Base-by-base conservation (phyloP, 2,329 filamentous ascomycete genomes). In the Pestalotiopsis sp. region DNA sequence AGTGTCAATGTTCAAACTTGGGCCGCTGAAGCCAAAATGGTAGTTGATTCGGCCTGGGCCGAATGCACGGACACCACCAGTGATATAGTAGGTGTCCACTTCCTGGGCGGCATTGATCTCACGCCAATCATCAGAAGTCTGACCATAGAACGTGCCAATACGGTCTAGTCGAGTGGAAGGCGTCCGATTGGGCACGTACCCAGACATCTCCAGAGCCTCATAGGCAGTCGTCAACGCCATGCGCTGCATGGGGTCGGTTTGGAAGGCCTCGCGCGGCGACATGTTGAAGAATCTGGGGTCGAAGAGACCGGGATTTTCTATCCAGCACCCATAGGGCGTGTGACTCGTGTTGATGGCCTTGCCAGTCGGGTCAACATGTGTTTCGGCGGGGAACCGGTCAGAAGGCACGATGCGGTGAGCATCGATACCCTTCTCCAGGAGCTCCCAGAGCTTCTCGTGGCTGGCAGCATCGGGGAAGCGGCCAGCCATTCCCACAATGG, bases 201-300 rank as follows among this genome's bases (percentile, higher is more conserved):
- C 93, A 40, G 91, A 90, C 89, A 93, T 93, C 78, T 96, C 93
- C 62, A 96, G 84, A 0, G 93, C 93, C 76, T 95, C 93, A 74
- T 94, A 95, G 0, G 92, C 92, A 2, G 92, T 94, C 9, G 91
- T 88, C 25, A 96, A 82, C 3, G 92, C 91, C 72, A 95, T 85
- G 73, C 93, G 87, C 78, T 94, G 92, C 87, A 93, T 93, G 0
- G 93, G 93, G 77, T 95, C 93, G 1, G 92, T 94, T 76, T 94
- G 92, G 65, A 89, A 88, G 36, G 93, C 93, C 80, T 95, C 92
- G 73, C 92, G 89, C 5, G 92, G 92, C 45, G 92, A 94, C 90
- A 95, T 94, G 80, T 94, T 94, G 87, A 95, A 95, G 81, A 95
- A 95, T 1, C 91, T 86, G n/a, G 92, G 90, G 74, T 95, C 93